phyloP scores from a whole-genome alignment of 805 yeast genomes.

The Metschnikowia continentalis region DNA sequence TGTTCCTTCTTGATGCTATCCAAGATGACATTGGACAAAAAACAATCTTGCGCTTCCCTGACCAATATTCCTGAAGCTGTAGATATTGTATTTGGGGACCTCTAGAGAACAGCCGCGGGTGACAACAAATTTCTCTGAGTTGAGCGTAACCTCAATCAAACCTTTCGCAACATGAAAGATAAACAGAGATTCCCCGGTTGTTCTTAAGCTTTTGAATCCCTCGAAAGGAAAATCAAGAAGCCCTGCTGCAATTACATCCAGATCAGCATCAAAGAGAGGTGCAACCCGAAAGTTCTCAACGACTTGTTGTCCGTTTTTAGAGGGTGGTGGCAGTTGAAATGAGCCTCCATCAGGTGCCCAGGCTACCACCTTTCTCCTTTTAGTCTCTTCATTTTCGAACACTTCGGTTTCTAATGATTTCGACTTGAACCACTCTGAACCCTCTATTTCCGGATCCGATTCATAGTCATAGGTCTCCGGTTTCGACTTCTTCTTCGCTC shows the following conservation, averaged over 20 bases:
- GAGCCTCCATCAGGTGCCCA: constrained; percentile 58
- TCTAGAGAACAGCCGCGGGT: constrained; percentile 74
- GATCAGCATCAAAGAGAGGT: constrained; percentile 58
- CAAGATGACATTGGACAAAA: constrained; percentile 61
- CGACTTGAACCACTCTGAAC: constrained; percentile 50
- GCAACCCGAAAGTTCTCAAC: constrained; percentile 55
- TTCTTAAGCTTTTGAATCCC: constrained; percentile 55
- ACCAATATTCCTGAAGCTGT: constrained; percentile 64
- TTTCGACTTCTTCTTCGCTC: constrained; percentile 14
- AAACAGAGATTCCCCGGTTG: constrained; percentile 63
- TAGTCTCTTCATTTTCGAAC: constrained; percentile 35
- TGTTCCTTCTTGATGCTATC: background rate
- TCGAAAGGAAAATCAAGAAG: constrained; percentile 60
- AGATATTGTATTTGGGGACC: constrained; percentile 73
- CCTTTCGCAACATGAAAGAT: constrained; percentile 77
- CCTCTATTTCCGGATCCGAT: constrained; percentile 39
- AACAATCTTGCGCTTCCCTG: constrained; percentile 56
- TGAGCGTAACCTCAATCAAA: constrained; percentile 59
- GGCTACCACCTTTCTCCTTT: constrained; percentile 48
- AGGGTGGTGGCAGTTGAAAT: constrained; percentile 32
- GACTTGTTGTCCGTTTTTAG: constrained; percentile 30
- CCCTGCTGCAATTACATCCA: constrained; percentile 69
- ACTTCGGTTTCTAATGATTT: constrained; percentile 46
- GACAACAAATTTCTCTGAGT: constrained; percentile 55
- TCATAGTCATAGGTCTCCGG: constrained; percentile 26